A percentile compares a stretch with the other conserved stretches of the same genome.
Evolutionary conservation across 2,329 filamentous ascomycete species (phyloP).

Genomic region (Aspergillus amoenus): DNA sequence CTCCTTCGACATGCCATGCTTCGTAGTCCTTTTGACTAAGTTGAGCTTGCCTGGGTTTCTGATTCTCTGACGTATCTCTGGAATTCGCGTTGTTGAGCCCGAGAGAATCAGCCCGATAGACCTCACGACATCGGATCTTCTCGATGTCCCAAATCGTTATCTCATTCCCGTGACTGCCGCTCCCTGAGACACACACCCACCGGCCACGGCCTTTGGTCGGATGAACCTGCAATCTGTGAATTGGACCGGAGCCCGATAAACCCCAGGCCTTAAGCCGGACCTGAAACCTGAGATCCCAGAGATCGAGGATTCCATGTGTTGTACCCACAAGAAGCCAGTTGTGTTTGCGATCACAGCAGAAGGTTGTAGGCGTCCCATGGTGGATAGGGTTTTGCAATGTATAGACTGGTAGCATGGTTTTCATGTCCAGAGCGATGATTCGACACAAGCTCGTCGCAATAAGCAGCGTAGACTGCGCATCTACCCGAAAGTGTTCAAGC

Average conservation of each 20-base stretch:
- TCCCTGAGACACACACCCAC: constrained; percentile 86
- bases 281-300: constrained; percentile 97
- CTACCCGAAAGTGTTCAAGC: constrained; percentile 87
- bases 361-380: constrained; percentile 87
- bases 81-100: constrained; percentile 15
- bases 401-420: constrained; percentile 80
- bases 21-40: constrained; percentile 64
- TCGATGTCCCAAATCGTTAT: constrained; percentile 96
- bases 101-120: constrained; percentile 65
- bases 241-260: constrained; percentile 73
- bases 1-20: constrained; percentile 86
- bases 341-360: constrained; percentile 79
- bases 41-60: constrained; percentile 18
- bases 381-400: constrained; percentile 82
- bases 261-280: constrained; percentile 87
- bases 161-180: constrained; percentile 76
- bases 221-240: constrained; percentile 77
- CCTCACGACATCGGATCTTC: constrained; percentile 81
- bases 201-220: constrained; percentile 74
- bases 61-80: constrained; percentile 36
- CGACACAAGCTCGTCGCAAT: constrained; percentile 84
- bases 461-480: constrained; percentile 77
- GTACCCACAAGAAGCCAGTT: constrained; percentile 93
- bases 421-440: constrained; percentile 79
- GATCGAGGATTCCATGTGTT: constrained; percentile 84